phyloP scores from a whole-genome alignment of 2,329 filamentous ascomycete genomes.

The Fusarium sambucinum region DNA sequence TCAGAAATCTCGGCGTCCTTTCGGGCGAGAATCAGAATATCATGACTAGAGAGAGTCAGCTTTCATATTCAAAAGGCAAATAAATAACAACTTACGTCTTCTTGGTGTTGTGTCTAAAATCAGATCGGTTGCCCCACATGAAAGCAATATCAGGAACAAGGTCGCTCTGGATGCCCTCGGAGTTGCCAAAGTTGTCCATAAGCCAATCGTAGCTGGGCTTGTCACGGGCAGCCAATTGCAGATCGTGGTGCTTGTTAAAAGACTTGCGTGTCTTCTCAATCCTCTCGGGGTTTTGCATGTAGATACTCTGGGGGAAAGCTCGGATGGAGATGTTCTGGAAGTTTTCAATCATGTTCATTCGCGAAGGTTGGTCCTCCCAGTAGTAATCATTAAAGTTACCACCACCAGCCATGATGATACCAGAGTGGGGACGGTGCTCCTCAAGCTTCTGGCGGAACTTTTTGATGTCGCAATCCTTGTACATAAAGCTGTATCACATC shows the following conservation, averaged over 20 bases:
- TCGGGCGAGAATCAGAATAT: slow-evolving; percentile 46
- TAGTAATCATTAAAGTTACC: slow-evolving; percentile 49
- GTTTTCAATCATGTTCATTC: slow-evolving; percentile 48
- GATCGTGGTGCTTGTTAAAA: slow-evolving; percentile 42
- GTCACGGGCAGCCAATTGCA: slow-evolving; percentile 46
- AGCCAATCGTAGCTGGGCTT: slow-evolving; percentile 48
- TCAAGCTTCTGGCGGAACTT: slow-evolving; percentile 42
- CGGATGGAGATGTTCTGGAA: slow-evolving; percentile 43
- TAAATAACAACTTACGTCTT: slow-evolving; percentile 42
- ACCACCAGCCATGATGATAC: slow-evolving; percentile 48
- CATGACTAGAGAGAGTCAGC: slow-evolving; percentile 40
- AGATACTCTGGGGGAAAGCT: slow-evolving; percentile 46
- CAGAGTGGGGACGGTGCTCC: slow-evolving; percentile 46
- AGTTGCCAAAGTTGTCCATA: slow-evolving; percentile 37
- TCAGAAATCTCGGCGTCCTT: slow-evolving; percentile 45
- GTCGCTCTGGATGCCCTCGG: slow-evolving; percentile 41
- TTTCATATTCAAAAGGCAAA: neutral
- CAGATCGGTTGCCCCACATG: slow-evolving; percentile 48
- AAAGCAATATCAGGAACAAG: slow-evolving; percentile 47
- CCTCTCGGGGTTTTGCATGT: slow-evolving; percentile 42
- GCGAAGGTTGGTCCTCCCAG: slow-evolving; percentile 48
- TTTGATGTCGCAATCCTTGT: slow-evolving; percentile 43
- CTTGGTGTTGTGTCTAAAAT: slow-evolving; percentile 44
- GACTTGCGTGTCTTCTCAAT: slow-evolving; percentile 38
- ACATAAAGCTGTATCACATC: slow-evolving; percentile 42